These are phyloP conservation scores for Sporisorium exsertum DNA, from an alignment of 1,284 basidiomycete species.

Conservation along the genomic window DNA sequence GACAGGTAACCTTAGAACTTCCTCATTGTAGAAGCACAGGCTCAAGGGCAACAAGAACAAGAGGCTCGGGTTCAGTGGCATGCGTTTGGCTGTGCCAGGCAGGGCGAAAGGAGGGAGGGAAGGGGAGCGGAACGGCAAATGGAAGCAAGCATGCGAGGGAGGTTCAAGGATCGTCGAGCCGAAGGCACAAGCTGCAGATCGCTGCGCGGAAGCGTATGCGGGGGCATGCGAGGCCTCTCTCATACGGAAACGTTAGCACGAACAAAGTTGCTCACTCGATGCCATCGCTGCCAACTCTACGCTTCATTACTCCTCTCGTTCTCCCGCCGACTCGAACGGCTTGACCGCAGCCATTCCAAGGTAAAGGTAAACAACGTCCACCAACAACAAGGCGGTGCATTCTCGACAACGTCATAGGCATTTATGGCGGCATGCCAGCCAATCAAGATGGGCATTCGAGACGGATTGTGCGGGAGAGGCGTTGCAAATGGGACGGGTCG, in stretches of 20 bases:
- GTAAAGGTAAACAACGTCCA: neutral
- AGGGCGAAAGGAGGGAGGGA: neutral
- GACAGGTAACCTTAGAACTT: neutral
- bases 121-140: neutral
- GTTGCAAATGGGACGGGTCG: neutral
- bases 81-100: constrained; percentile 1
- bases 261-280: neutral
- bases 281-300: neutral
- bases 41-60: neutral
- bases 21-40: neutral
- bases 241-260: no score
- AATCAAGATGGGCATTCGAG: neutral
- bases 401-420: neutral
- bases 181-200: constrained; percentile 2
- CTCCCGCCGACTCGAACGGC: neutral
- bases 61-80: constrained; percentile 2
- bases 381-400: neutral
- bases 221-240: no score
- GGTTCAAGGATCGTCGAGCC: constrained; percentile 13
- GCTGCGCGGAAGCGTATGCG: neutral
- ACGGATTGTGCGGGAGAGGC: neutral
- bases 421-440: neutral
- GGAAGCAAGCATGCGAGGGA: constrained; percentile 1
- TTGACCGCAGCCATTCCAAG: neutral
- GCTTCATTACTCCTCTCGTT: neutral